These are phyloP conservation scores for Calycina herbarum DNA, from an alignment of 2,329 filamentous ascomycete genomes.

Conservation along the genomic window DNA sequence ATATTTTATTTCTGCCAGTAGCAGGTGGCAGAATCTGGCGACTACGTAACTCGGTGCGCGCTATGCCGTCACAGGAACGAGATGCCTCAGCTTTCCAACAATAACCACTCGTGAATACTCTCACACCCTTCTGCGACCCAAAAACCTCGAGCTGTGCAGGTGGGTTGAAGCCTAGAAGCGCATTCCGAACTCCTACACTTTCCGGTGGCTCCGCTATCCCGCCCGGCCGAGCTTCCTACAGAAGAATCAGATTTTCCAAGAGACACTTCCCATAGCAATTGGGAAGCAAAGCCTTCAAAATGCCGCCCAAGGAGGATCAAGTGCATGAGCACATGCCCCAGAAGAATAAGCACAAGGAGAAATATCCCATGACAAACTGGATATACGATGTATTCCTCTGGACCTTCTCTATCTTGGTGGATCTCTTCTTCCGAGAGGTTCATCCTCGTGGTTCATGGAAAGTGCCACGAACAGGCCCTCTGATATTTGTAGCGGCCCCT, in stretches of 20 bases:
- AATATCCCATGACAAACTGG: constrained; percentile 69
- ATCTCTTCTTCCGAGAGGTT: constrained; percentile 97
- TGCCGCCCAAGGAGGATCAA: constrained; percentile 10
- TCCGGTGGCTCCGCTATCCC: constrained; percentile 5
- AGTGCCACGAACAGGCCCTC: constrained; percentile 81
- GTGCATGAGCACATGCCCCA: constrained; percentile 15
- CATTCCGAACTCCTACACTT: constrained; percentile 2
- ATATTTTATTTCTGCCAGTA: constrained; percentile 4
- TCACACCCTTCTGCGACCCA: background rate
- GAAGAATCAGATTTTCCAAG: background rate
- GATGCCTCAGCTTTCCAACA: constrained; percentile 2
- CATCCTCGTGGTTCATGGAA: constrained; percentile 95
- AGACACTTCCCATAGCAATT: background rate
- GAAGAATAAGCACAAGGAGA: constrained; percentile 47
- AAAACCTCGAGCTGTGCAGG: constrained; percentile 2
- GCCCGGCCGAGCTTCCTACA: background rate
- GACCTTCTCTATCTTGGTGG: constrained; percentile 78
- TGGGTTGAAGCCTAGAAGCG: constrained; percentile 13
- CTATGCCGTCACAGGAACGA: constrained; percentile 4
- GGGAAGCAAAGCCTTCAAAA: background rate
- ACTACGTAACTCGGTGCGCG: background rate
- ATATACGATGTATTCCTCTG: constrained; percentile 79
- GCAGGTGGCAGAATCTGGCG: background rate
- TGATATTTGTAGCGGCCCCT: constrained; percentile 94
- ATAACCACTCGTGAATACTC: background rate